Conservation (phyloP, 768 basidiomycete genomes). For the Mycena leptocephala region DNA sequence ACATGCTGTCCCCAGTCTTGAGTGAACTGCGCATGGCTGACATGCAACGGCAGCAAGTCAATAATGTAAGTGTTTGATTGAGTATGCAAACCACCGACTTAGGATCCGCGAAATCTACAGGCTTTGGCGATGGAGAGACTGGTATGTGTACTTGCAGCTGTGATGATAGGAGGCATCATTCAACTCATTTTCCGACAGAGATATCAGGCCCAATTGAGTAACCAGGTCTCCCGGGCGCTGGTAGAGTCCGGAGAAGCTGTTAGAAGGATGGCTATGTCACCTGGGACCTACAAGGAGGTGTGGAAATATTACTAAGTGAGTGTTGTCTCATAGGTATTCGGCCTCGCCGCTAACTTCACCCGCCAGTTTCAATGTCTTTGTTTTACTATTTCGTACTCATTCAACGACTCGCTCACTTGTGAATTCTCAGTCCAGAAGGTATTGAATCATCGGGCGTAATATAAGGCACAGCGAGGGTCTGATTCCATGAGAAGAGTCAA, state of each 20-base stretch:
- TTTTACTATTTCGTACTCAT: no score
- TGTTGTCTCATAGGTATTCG: neutral
- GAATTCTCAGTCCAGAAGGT: no score
- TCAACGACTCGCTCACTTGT: no score
- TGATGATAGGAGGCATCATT: neutral
- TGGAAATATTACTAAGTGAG: neutral
- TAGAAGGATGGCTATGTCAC: no score
- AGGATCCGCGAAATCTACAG: neutral
- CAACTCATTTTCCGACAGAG: neutral
- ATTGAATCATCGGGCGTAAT: no score
- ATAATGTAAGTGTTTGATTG: neutral
- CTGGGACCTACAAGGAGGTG: neutral
- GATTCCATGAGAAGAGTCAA: no score
- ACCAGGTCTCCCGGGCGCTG: neutral
- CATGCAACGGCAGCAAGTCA: neutral
- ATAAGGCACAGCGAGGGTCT: no score
- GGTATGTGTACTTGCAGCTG: neutral
- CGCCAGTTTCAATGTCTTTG: neutral
- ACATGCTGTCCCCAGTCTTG: neutral
- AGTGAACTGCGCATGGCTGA: neutral
- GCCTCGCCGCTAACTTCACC: neutral
- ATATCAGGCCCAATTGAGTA: neutral
- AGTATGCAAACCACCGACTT: neutral
- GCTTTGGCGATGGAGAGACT: neutral
- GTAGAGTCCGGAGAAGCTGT: neutral